Evolutionary conservation across 306 rosid genomes (phyloP).

Genomic region (Acacia confusa): DNA sequence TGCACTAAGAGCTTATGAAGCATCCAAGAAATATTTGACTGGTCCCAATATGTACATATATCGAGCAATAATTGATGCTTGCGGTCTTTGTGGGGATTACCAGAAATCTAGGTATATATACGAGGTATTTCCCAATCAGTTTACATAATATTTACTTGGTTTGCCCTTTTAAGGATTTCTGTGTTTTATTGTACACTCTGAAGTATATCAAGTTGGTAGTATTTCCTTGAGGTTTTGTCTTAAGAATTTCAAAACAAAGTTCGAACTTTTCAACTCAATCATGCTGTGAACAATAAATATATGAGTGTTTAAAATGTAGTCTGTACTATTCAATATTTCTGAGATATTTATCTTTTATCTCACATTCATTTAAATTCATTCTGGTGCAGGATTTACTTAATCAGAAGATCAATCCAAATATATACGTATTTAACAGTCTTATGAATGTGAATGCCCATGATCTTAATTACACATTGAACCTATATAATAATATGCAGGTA

Average conservation of each 20-base stretch:
- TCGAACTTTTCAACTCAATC: slow-evolving; percentile 27
- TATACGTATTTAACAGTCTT: slow-evolving; percentile 89
- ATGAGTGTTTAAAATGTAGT: not conserved
- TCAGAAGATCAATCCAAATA: slow-evolving; percentile 82
- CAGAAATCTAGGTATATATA: slow-evolving; percentile 85
- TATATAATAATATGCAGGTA: slow-evolving; percentile 78
- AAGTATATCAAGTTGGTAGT: not conserved
- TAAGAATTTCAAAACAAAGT: slow-evolving; percentile 25
- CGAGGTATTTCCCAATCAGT: slow-evolving; percentile 60
- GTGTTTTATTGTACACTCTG: slow-evolving; percentile 1
- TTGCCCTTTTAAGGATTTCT: slow-evolving; percentile 26
- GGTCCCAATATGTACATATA: slow-evolving; percentile 73
- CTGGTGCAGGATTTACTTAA: slow-evolving; percentile 73
- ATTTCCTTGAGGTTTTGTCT: slow-evolving; percentile 9
- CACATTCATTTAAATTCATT: slow-evolving; percentile 30
- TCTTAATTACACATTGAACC: slow-evolving; percentile 64
- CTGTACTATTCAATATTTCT: slow-evolving; percentile 20
- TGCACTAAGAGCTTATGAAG: slow-evolving; percentile 75
- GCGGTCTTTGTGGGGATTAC: slow-evolving; percentile 81
- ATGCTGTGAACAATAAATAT: slow-evolving; percentile 6
- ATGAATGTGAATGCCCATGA: slow-evolving; percentile 91
- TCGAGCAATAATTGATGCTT: slow-evolving; percentile 76
- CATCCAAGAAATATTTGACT: slow-evolving; percentile 49
- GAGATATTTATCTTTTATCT: slow-evolving; percentile 7
- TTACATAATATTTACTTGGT: slow-evolving; percentile 20